Evolutionary conservation across 306 rosid genomes (phyloP).

Genomic region (Benincasa hispida): DNA sequence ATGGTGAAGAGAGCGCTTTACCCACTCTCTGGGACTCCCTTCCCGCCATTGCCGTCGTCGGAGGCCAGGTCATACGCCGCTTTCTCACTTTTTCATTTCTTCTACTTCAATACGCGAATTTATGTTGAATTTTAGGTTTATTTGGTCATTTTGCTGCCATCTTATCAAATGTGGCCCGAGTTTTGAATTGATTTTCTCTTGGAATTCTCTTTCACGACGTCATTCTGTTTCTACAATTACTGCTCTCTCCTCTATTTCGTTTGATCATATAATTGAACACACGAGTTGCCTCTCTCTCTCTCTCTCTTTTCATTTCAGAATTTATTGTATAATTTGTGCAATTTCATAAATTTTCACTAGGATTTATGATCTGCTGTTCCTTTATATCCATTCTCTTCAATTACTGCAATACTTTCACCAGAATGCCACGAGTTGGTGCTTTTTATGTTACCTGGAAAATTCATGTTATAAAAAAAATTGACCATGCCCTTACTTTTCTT

Average conservation of each 20-base stretch:
- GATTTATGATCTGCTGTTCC: neutral
- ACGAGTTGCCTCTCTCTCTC: neutral
- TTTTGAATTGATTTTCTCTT: neutral
- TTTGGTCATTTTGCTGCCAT: neutral
- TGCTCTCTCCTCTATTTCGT: neutral
- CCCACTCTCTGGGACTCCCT: slow-evolving; percentile 92
- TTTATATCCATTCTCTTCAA: neutral
- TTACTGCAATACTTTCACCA: neutral
- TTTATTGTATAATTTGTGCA: neutral
- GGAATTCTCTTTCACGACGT: neutral
- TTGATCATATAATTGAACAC: neutral
- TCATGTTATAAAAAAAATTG: neutral
- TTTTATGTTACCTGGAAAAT: neutral
- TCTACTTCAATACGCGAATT: neutral
- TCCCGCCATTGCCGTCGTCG: slow-evolving; percentile 89
- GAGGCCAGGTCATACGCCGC: slow-evolving; percentile 58
- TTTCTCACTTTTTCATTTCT: neutral
- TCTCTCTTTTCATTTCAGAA: neutral
- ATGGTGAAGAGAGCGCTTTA: slow-evolving; percentile 77
- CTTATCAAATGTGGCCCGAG: neutral
- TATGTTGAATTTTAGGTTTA: neutral
- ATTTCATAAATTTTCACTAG: neutral
- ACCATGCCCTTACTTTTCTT: neutral
- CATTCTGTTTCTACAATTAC: neutral
- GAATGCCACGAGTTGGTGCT: neutral